Base-by-base conservation (phyloP, 176 grass and related monocot genomes). In the Raddia distichophylla region DNA sequence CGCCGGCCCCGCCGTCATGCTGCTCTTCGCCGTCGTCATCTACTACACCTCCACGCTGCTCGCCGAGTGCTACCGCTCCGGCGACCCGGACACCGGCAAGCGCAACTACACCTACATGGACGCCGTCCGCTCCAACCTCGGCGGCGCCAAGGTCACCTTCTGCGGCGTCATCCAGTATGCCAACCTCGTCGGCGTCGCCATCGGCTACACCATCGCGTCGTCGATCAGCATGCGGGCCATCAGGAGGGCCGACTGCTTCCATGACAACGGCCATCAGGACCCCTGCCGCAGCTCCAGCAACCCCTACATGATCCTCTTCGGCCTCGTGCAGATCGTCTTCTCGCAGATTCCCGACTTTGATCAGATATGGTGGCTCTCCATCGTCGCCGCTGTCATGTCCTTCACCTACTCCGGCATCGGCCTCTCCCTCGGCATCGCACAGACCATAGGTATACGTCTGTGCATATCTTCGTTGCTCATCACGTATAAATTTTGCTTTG, bases 141-240 rank as follows among this genome's bases (percentile, higher is more conserved):
- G 92, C 90, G 73, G 60, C 74, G 48, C 44, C 52, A 75, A 67
- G 65, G 73, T 44, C 51, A 10, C 7, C 14, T 34, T 94, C 70
- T 94, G 88, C 70, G 88, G 86, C 62, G 77, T 89, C 50, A 84
- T 94, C 69, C 91, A 94, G 67, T 94, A 94, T 47, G 79, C 75
- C 18, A 91, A 91, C 80, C 88, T 94, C 69, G 87, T 90, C 56
- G 91, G 88, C 8, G 78, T 86, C 57, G 79, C 91, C 58, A 90
- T 94, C 9, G 91, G 88, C 5, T 94, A 94, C 88, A 94, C 91
- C 76, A 89, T 91, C 60, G 91, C 91, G 0, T 75, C 91, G 14
- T 94, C 91, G 45, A 89, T 86, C 79, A 94, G 91, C 86, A 94
- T 94, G 88, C 81, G 56, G 75, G 91, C 88, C 22, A 86, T 94